Percentiles rank a stretch among this genome's conserved stretches.
phyloP scores from a whole-genome alignment of 306 rosid genomes.

The Lathyrus sativus region DNA sequence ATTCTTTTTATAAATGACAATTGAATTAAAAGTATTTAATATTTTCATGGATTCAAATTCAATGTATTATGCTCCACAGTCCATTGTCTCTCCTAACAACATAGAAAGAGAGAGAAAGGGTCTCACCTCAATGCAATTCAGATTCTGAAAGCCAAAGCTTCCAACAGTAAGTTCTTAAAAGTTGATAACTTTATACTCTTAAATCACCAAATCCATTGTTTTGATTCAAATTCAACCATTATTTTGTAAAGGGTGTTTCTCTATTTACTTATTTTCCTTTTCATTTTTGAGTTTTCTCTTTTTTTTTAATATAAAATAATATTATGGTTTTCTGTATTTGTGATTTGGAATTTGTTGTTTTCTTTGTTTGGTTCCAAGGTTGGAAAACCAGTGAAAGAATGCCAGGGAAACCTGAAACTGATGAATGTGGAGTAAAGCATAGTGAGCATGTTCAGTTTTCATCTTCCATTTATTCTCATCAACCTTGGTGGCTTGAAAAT shows the following conservation, averaged over 20 bases:
- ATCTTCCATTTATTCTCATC: slow-evolving; percentile 52
- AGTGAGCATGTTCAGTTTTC: slow-evolving; percentile 47
- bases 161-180: slow-evolving; percentile 42
- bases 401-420: slow-evolving; percentile 68
- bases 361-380: slow-evolving; percentile 40
- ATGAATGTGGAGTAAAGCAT: slow-evolving; percentile 41
- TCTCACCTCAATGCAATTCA: slow-evolving; percentile 51
- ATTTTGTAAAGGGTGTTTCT: slow-evolving; percentile 35
- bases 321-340: not conserved
- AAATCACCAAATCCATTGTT: slow-evolving; percentile 25
- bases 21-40: too few relatives aligned
- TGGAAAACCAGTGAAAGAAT: slow-evolving; percentile 51
- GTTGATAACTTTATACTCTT: slow-evolving; percentile 21
- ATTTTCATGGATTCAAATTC: slow-evolving; percentile 26
- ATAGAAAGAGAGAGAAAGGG: slow-evolving; percentile 40
- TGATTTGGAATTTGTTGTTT: slow-evolving; percentile 19
- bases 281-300: slow-evolving; percentile 36
- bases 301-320: slow-evolving; percentile 4
- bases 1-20: too few relatives aligned
- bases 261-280: not conserved
- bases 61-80: slow-evolving; percentile 35
- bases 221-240: slow-evolving; percentile 29
- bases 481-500: slow-evolving; percentile 70
- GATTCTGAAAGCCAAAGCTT: slow-evolving; percentile 44
- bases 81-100: slow-evolving; percentile 60